Conservation (phyloP, 1,284 basidiomycete genomes). For the Sporisorium sorghi region DNA sequence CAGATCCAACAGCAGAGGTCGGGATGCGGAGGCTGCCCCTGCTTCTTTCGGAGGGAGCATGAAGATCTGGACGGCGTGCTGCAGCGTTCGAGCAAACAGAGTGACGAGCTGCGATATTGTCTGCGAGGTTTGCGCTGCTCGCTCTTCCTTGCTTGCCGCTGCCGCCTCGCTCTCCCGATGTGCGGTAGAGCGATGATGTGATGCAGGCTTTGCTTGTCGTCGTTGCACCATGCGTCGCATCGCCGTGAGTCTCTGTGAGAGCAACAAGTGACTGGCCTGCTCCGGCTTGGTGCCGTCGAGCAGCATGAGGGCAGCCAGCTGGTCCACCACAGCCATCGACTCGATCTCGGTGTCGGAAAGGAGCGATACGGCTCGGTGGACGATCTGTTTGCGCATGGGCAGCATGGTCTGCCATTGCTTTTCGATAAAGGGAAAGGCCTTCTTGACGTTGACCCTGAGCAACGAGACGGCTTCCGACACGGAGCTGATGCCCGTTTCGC, state of each 20-base stretch:
- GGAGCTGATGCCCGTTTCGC: constrained; percentile 24
- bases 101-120: constrained; percentile 31
- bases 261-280: constrained; percentile 29
- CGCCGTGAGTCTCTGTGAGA: constrained; percentile 42
- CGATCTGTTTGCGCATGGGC: constrained; percentile 57
- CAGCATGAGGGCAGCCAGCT: constrained; percentile 46
- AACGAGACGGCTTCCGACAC: constrained; percentile 28
- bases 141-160: constrained; percentile 3
- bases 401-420: constrained; percentile 54
- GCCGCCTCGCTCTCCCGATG: background rate
- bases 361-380: constrained; percentile 38
- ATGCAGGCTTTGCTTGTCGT: background rate
- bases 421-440: constrained; percentile 54
- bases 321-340: constrained; percentile 38
- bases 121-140: constrained; percentile 25
- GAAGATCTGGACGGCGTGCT: constrained; percentile 41
- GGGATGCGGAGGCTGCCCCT: background rate
- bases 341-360: constrained; percentile 46
- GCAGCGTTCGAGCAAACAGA: constrained; percentile 38
- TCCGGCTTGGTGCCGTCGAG: constrained; percentile 37
- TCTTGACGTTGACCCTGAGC: constrained; percentile 44
- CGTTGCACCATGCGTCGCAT: constrained; percentile 31
- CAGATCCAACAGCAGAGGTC: constrained; percentile 22
- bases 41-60: constrained; percentile 17
- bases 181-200: constrained; percentile 4